These are phyloP conservation scores for Arthrobotrys megalospora DNA, from an alignment of 2,329 filamentous ascomycete genomes.

Conservation along the genomic window DNA sequence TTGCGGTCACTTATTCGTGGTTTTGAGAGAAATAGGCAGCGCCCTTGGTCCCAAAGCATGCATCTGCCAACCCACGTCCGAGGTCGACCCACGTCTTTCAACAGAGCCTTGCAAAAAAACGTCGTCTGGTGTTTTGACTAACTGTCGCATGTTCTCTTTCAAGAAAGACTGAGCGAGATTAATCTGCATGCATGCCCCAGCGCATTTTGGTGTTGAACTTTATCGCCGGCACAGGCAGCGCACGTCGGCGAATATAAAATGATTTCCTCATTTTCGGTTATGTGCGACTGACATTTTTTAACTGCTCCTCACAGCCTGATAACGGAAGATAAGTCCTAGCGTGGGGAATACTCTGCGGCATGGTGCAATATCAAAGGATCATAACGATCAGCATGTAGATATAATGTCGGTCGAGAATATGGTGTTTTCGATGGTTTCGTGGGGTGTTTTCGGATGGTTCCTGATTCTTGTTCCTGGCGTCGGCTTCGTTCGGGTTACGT, in stretches of 20 bases:
- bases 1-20: constrained; percentile 33
- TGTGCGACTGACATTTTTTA: constrained; percentile 52
- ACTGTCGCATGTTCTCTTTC: constrained; percentile 49
- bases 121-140: constrained; percentile 35
- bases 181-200: constrained; percentile 50
- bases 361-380: constrained; percentile 37
- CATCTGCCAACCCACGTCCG: constrained; percentile 23
- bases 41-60: constrained; percentile 13
- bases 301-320: constrained; percentile 26
- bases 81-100: constrained; percentile 3
- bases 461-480: constrained; percentile 16
- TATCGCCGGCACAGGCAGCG: constrained; percentile 32
- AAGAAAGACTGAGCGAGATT: constrained; percentile 58
- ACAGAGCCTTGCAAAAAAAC: constrained; percentile 19
- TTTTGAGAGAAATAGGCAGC: constrained; percentile 50
- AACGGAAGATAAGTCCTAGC: constrained; percentile 28
- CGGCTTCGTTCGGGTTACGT: constrained; percentile 43
- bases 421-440: constrained; percentile 19
- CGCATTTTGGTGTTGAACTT: constrained; percentile 42
- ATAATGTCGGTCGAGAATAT: constrained; percentile 21
- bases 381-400: constrained; percentile 37
- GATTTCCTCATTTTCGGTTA: constrained; percentile 46
- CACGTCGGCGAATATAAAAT: constrained; percentile 58
- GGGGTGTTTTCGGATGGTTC: constrained; percentile 30
- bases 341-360: constrained; percentile 38